Conservation (phyloP, 768 basidiomycete genomes). For the Epithele typhae region DNA sequence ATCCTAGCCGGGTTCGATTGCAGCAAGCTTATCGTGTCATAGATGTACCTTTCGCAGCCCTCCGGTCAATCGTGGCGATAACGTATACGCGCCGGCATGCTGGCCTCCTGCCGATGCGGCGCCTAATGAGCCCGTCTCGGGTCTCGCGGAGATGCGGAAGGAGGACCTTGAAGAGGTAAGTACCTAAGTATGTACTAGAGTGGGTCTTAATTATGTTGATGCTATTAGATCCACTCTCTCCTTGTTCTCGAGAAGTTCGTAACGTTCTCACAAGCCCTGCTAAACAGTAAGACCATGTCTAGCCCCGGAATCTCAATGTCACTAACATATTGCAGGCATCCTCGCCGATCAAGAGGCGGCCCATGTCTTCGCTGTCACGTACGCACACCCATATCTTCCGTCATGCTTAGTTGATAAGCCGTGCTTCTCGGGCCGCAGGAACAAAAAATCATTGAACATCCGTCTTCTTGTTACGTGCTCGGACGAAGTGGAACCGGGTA, state of each 20-base stretch:
- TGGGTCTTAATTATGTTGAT: neutral
- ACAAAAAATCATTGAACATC: conserved; percentile 56
- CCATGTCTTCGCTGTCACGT: conserved; percentile 27
- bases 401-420: neutral
- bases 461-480: conserved; percentile 53
- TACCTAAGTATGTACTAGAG: neutral
- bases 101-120: conserved; percentile 38
- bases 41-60: conserved; percentile 43
- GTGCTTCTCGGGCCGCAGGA: conserved; percentile 35
- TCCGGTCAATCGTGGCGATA: conserved; percentile 30
- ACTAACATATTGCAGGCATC: conserved; percentile 38
- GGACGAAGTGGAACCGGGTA: conserved; percentile 73
- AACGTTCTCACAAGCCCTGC: conserved; percentile 27
- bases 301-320: too few relatives aligned
- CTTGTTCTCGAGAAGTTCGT: conserved; percentile 40
- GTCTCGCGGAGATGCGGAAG: conserved; percentile 32
- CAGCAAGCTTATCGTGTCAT: neutral
- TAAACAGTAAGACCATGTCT: conserved; percentile 33
- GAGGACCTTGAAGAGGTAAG: conserved; percentile 45
- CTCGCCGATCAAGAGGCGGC: conserved; percentile 42
- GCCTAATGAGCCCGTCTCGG: conserved; percentile 4
- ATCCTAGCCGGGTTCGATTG: too few relatives aligned
- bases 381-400: conserved; percentile 1
- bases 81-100: conserved; percentile 37
- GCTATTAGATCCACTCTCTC: conserved; percentile 47